A percentile compares a stretch with the other conserved stretches of the same genome.
Conservation (phyloP, 371 early-diverging fungal species). For the Mucor mucedo region DNA sequence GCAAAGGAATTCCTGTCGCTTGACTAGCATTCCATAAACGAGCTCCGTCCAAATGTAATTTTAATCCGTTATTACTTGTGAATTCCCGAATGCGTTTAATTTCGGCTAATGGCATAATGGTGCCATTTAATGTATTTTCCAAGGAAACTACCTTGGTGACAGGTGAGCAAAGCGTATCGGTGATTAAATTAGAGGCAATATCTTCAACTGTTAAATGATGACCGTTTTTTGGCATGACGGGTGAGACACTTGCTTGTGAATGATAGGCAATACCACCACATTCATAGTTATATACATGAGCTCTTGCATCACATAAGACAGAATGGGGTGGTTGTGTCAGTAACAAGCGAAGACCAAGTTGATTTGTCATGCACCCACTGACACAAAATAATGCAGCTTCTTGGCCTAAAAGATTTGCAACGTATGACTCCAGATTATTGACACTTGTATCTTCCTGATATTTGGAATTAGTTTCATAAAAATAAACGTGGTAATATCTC, state of each 20-base stretch:
- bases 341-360: conserved; percentile 81
- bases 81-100: conserved; percentile 65
- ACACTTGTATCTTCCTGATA: conserved; percentile 66
- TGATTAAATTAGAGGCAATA: conserved; percentile 45
- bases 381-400: conserved; percentile 82
- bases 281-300: conserved; percentile 83
- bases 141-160: conserved; percentile 68
- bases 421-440: conserved; percentile 64
- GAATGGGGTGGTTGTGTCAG: conserved; percentile 81
- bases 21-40: conserved; percentile 87
- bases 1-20: conserved; percentile 70
- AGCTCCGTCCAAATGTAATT: conserved; percentile 88
- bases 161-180: conserved; percentile 30
- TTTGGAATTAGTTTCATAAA: too few species aligned
- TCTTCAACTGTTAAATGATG: conserved; percentile 70
- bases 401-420: conserved; percentile 74
- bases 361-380: conserved; percentile 87
- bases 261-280: conserved; percentile 83
- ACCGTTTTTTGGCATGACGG: conserved; percentile 63
- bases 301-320: conserved; percentile 75
- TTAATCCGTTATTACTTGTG: conserved; percentile 53
- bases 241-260: conserved; percentile 72
- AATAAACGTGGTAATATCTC: neutral
- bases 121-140: conserved; percentile 89
- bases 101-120: conserved; percentile 77